Conservation (phyloP, 352 stramenopile genomes). For the Globisporangium carolinianum region DNA sequence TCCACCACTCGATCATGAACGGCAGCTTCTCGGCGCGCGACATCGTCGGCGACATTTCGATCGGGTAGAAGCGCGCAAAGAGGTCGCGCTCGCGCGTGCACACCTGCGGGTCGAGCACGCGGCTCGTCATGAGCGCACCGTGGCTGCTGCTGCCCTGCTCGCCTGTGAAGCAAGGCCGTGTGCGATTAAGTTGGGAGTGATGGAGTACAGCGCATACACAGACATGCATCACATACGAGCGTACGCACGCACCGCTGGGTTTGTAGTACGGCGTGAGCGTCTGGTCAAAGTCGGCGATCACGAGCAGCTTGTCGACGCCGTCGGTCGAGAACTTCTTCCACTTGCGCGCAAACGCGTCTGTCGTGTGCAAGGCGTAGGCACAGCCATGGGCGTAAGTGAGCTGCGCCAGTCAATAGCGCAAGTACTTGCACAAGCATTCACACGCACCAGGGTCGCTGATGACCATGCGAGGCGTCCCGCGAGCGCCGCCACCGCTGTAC, state of each 20-base stretch:
- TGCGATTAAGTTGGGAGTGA: neutral
- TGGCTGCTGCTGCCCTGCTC: conserved; percentile 19
- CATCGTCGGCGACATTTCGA: conserved; percentile 63
- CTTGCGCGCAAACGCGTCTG: conserved; percentile 65
- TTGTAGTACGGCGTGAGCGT: conserved; percentile 71
- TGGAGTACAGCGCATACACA: neutral
- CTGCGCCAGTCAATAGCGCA: neutral
- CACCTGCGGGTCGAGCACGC: conserved; percentile 31
- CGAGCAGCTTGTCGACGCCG: conserved; percentile 56
- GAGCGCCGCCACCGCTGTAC: conserved; percentile 4
- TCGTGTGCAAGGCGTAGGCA: neutral
- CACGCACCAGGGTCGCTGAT: conserved; percentile 5
- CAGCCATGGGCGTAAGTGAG: no score
- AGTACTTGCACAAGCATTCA: neutral
- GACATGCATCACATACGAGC: no score
- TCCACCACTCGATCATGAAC: conserved; percentile 75
- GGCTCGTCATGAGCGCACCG: conserved; percentile 40
- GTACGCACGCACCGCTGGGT: conserved; percentile 18
- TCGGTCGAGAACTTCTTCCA: conserved; percentile 71
- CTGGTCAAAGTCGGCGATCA: conserved; percentile 83
- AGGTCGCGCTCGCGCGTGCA: conserved; percentile 22
- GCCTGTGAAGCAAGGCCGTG: neutral
- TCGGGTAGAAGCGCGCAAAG: conserved; percentile 74
- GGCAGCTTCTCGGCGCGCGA: conserved; percentile 68
- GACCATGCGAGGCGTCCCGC: conserved; percentile 4